Evolutionary conservation across 2,329 filamentous ascomycete genomes (phyloP).

Genomic region (Penicillium vulpinum): DNA sequence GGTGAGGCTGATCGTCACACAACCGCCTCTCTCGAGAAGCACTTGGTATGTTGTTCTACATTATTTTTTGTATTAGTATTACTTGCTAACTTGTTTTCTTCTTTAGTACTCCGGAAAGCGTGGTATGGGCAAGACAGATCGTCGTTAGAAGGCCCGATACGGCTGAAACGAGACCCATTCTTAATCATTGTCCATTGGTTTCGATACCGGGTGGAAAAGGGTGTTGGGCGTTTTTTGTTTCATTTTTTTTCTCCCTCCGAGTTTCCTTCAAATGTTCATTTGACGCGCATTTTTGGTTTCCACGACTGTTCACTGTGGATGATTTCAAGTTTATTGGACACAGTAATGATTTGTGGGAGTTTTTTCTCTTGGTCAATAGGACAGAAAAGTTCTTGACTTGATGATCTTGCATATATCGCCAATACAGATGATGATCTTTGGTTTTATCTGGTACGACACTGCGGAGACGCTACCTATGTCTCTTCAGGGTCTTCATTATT

Average conservation of each 20-base stretch:
- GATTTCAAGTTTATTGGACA: conserved; percentile 11
- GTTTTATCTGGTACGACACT: neutral
- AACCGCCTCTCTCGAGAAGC: conserved; percentile 78
- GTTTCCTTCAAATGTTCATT: conserved; percentile 19
- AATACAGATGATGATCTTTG: conserved; percentile 24
- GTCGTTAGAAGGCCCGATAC: conserved; percentile 37
- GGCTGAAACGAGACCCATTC: conserved; percentile 30
- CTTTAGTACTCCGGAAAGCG: conserved; percentile 81
- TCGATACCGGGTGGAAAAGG: conserved; percentile 33
- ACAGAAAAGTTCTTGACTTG: conserved; percentile 30
- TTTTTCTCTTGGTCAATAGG: conserved; percentile 23
- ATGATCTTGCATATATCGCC: conserved; percentile 28
- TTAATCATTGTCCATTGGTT: conserved; percentile 32
- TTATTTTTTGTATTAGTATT: neutral
- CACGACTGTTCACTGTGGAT: conserved; percentile 17
- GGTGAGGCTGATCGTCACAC: conserved; percentile 95
- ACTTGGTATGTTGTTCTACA: conserved; percentile 68
- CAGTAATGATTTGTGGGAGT: conserved; percentile 22
- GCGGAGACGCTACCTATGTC: neutral
- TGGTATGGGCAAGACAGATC: conserved; percentile 79
- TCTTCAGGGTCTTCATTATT: neutral
- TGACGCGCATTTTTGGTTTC: conserved; percentile 16
- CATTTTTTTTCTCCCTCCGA: conserved; percentile 5
- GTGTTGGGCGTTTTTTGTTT: conserved; percentile 28
- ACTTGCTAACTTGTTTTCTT: conserved; percentile 34